Evolutionary conservation across 2,329 filamentous ascomycete species (phyloP).

Genomic region (Colletotrichum zoysiae): DNA sequence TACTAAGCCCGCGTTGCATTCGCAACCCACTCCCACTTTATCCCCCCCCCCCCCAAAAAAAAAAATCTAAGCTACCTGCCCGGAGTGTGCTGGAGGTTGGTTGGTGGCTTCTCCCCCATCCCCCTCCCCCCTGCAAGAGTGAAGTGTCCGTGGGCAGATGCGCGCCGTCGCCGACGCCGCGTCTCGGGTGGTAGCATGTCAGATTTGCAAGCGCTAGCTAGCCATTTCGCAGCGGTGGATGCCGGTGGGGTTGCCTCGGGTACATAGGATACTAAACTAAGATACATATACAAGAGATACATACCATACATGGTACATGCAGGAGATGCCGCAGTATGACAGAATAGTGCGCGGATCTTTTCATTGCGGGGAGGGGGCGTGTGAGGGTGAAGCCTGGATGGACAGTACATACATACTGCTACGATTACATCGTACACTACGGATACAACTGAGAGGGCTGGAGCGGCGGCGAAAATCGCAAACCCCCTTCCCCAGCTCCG

Average conservation of each 20-base stretch:
- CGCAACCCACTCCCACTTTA: slow-evolving; percentile 35
- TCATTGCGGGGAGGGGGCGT: background rate
- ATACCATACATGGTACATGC: slow-evolving; percentile 27
- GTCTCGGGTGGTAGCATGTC: slow-evolving; percentile 39
- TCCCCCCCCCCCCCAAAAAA: slow-evolving; percentile 23
- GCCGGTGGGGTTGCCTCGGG: background rate
- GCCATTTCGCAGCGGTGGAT: background rate
- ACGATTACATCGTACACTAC: background rate
- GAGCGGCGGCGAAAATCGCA: slow-evolving; percentile 7
- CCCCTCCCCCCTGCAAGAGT: slow-evolving; percentile 17
- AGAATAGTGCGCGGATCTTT: slow-evolving; percentile 28
- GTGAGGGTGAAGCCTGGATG: slow-evolving; percentile 9
- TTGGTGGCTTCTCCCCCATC: slow-evolving; percentile 14
- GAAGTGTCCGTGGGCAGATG: slow-evolving; percentile 36
- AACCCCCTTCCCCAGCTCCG: slow-evolving; percentile 1
- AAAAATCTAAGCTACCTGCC: slow-evolving; percentile 17
- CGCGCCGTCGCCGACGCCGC: slow-evolving; percentile 26
- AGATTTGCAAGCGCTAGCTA: slow-evolving; percentile 34
- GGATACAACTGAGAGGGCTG: background rate
- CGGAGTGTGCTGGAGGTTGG: slow-evolving; percentile 1
- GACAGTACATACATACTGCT: background rate
- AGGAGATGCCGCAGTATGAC: slow-evolving; percentile 34
- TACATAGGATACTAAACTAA: background rate
- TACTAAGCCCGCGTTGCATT: slow-evolving; percentile 40
- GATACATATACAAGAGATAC: background rate